Base-by-base conservation (phyloP, 345 rosid genomes). In the Moricandia moricandioides region DNA sequence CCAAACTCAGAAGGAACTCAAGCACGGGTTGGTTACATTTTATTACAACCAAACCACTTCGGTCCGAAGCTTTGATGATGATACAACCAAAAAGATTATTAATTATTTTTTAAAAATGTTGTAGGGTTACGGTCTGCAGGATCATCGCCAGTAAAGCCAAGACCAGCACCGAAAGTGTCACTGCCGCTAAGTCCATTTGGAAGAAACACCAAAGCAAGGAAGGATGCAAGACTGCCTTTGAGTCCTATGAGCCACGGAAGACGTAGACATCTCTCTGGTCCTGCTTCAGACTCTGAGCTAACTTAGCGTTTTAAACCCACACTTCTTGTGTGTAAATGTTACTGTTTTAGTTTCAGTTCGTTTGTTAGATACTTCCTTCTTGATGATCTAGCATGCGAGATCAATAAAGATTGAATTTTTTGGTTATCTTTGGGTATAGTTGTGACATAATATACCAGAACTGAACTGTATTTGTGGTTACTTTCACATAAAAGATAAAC, bases 11-110 rank as follows among this genome's bases (percentile, higher is more conserved):
- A 72, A 84, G 78, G 66, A 49, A 54, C 14, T 35, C 86, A 45
- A 49, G 55, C 62, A 10, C 85, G 72, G 96, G 92, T 86, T 24
- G 40, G 84, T 63, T 39, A 61, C 39, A n/a, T 14, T 39, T 12
- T 21, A 16, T 27, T 10, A 2, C 33, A 67, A 47, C 54, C 33
- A 16, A 52, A 58, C 18, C 69, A 16, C 52, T 30, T 52, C 6
- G 2, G 17, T 34, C 40, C 24, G n/a, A 61, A 45, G 37, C 34
- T 24, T 3, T 14, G 3, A 18, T 8, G 17, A 58, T 75, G 62
- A 18, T 45, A 29, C 64, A 24, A 47, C 3, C 71, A 56, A 63
- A 68, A 12, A 16, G 12, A 18, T 62, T 65, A 33, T 43, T 17
- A 26, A 52, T 1, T 3, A 1, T 29, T 29, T 47, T 35, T 80